Base-by-base conservation (phyloP, 1,139 yeast species). In the Saccharomyces hybrid region DNA sequence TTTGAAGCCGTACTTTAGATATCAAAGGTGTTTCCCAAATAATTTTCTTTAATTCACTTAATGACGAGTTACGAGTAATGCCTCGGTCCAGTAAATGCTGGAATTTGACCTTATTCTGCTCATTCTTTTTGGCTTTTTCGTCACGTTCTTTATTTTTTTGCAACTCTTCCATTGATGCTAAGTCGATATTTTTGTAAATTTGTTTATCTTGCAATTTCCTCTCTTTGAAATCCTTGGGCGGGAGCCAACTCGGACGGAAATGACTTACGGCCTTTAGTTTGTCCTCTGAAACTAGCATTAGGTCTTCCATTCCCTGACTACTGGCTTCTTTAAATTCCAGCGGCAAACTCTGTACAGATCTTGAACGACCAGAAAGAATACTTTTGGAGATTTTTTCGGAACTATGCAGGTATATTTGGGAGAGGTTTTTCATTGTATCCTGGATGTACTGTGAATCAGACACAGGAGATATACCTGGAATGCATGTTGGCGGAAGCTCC, bases 191-290 rank as follows among this genome's bases (percentile, higher is more conserved):
- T 54, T 68, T 68, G 46, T 69, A 63, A 49, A 77, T 73, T 55
- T 76, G 76, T 27, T 63, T 64, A 54, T 75, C 78, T 57, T 78
- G 81, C 51, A 66, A 66, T 51, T 64, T 61, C 25, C 70, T 66
- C 57, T 78, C 82, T 2, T 60, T 60, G 9, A 65, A 55, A 46
- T 68, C 67, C 59, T 77, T 78, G 9, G 81, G 82, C 7, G 82
- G 82, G 29, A 77, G 61, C 77, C 81, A 76, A 47, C 74, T 69
- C 1, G 82, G 82, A 51, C 82, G 70, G 0, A 80, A 73, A 5
- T 72, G 73, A 27, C 78, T 65, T n/a, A 73, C 60, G 46, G 65
- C 60, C 49, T 73, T 68, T 51, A 74, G 54, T 60, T 76, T 77
- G 57, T 76, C 79, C 31, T 65, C 70, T 0, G 83, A 78, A 1